Base-by-base conservation (phyloP, 164 flowering plant species). In the Vitis riparia region DNA sequence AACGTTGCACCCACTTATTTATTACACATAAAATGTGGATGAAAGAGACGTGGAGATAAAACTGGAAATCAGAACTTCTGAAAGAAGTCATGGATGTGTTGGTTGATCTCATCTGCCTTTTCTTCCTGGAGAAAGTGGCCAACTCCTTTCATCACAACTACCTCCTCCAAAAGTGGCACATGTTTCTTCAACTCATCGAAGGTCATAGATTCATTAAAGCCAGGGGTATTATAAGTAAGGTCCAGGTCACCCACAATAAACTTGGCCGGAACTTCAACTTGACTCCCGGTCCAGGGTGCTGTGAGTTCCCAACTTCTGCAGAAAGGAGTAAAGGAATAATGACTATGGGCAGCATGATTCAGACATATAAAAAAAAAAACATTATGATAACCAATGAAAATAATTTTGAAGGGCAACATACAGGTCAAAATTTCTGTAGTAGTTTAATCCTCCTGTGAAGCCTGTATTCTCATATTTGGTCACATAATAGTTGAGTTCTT, bases 241-340 rank as follows among this genome's bases (percentile, higher is more conserved):
- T 90, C 96, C 55, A 72, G 74, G 37, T 87, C 90, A 0, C 93
- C 96, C 23, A 84, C 80, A 2, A 90, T 77, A 16, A 86, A 88
- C 83, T 87, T 91, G 5, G 58, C 73, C 2, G 90, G 92, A 1
- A 91, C 91, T 62, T 73, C 80, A 2, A 89, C 72, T 72, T 83
- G 70, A 32, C 72, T 74, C 68, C 85, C 87, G 0, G 85, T 78
- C 93, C 93, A 89, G 10, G 91, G 78, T 63, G 89, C 90, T 1
- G 76, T 80, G 0, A 86, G 77, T 64, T 91, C 96, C 91, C 89
- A 87, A 60, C 71, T 83, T 59, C 92, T 88, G 77, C 85, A 76
- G 47, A 7, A 69, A 19, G 7, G 44, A 37, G 44, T 37, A 37
- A 37, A 37, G 27, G 27, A 23, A 23, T 23, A 23, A 23, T 23